phyloP scores from a whole-genome alignment of 2,329 filamentous ascomycete species.

The Aspergillus ibericus region DNA sequence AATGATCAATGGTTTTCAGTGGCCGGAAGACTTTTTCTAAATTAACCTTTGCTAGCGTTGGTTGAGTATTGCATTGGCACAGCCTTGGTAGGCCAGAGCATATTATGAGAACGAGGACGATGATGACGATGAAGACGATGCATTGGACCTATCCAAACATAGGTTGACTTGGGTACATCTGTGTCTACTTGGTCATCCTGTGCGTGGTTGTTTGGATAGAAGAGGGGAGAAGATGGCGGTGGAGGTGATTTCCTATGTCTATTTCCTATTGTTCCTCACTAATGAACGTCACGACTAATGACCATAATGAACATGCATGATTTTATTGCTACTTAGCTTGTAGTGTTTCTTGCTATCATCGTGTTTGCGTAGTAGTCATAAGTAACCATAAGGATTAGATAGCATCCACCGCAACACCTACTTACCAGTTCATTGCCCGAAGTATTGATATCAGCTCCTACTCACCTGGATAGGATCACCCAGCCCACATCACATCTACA shows the following conservation, averaged over 20 bases:
- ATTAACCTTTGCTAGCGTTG: not conserved
- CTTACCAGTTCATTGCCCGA: not conserved
- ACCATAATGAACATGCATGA: constrained; percentile 2
- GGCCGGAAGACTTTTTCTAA: constrained; percentile 48
- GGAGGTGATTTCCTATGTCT: constrained; percentile 11
- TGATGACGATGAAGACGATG: not conserved
- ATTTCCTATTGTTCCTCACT: not conserved
- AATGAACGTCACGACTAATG: constrained; percentile 16
- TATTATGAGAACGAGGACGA: not conserved
- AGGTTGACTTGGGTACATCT: not conserved
- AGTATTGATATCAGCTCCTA: not conserved
- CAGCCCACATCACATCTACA: constrained; percentile 23
- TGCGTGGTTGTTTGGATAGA: not conserved
- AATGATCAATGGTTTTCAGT: constrained; percentile 34
- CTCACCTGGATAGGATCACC: not conserved
- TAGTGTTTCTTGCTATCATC: not conserved
- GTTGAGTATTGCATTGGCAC: not conserved
- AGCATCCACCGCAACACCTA: not conserved
- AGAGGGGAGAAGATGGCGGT: not conserved
- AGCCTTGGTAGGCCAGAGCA: not conserved
- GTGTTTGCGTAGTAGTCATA: not conserved
- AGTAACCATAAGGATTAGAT: not conserved
- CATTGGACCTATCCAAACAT: not conserved
- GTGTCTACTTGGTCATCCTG: not conserved
- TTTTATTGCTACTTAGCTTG: not conserved